Percentiles rank a stretch among this genome's conserved stretches.
Evolutionary conservation across 169 alveolate species (phyloP).

Genomic region (Fabrea salina): DNA sequence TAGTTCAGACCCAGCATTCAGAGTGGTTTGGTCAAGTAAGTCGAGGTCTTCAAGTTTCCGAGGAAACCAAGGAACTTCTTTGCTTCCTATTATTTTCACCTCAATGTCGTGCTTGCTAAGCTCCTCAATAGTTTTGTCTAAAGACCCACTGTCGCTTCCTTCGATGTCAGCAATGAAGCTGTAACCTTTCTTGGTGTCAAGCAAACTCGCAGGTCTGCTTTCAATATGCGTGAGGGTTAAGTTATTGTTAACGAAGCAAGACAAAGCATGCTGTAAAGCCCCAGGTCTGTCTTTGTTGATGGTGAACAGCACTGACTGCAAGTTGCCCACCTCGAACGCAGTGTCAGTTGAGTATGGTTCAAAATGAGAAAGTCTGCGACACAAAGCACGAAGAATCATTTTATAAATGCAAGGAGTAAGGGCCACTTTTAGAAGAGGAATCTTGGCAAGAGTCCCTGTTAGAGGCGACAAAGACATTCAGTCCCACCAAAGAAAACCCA

Average conservation of each 20-base stretch:
- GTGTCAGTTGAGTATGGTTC: background rate
- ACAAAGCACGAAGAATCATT: no score
- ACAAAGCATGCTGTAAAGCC: conserved; percentile 3
- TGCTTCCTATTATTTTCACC: background rate
- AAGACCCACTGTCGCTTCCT: background rate
- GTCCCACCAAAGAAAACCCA: background rate
- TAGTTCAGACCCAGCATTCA: conserved; percentile 44
- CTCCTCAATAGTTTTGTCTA: background rate
- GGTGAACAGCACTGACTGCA: background rate
- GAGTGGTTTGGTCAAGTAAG: conserved; percentile 19
- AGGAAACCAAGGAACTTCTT: conserved; percentile 49
- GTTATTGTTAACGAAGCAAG: background rate
- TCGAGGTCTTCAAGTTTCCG: conserved; percentile 39
- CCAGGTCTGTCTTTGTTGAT: conserved; percentile 28
- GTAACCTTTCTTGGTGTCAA: conserved; percentile 2
- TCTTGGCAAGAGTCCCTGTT: no score
- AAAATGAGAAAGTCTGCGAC: no score
- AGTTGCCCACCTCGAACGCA: background rate
- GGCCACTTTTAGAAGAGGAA: no score
- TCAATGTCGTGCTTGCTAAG: conserved; percentile 9
- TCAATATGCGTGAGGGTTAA: conserved; percentile 33
- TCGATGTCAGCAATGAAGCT: conserved; percentile 35
- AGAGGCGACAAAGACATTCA: no score
- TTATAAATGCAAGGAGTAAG: no score
- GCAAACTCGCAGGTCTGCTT: conserved; percentile 14